phyloP scores from a whole-genome alignment of 1,284 basidiomycete species.

The Trichosporon inkin region DNA sequence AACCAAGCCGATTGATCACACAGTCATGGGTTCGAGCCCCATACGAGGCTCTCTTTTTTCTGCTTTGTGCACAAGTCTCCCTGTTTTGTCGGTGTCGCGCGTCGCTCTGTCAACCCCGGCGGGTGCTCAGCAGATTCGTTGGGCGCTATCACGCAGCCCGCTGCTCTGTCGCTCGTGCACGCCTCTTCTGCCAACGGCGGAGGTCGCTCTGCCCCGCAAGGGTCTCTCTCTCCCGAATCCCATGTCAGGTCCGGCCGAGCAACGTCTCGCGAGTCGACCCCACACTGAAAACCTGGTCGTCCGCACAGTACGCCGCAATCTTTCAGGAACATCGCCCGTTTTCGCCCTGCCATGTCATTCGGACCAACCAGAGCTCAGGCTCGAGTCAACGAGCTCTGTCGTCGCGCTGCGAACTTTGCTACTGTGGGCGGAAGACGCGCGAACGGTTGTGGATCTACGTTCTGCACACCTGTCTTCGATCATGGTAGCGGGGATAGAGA shows the following conservation, averaged over 20 bases:
- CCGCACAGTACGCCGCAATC: not conserved
- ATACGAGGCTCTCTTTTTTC: constrained; percentile 4
- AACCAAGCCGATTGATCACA: constrained; percentile 6
- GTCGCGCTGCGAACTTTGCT: not conserved
- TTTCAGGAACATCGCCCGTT: not conserved
- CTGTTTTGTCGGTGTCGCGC: too few relatives aligned
- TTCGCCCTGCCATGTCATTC: not conserved
- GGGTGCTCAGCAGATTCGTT: too few relatives aligned
- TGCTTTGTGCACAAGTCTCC: too few relatives aligned
- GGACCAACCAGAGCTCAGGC: not conserved
- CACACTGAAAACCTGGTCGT: not conserved
- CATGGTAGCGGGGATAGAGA: not conserved
- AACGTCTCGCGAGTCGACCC: not conserved
- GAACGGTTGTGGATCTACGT: not conserved
- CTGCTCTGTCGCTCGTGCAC: too few relatives aligned
- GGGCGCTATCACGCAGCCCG: too few relatives aligned
- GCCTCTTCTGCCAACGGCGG: too few relatives aligned
- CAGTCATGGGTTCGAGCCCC: constrained; percentile 8
- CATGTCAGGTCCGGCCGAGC: too few relatives aligned
- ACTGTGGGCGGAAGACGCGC: not conserved
- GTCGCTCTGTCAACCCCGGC: too few relatives aligned
- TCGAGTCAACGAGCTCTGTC: not conserved
- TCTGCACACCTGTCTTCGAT: not conserved
- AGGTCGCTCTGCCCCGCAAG: too few relatives aligned
- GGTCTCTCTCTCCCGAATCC: too few relatives aligned